phyloP scores from a whole-genome alignment of 1,139 yeast genomes.

The Sugiyamaella xylanicola region DNA sequence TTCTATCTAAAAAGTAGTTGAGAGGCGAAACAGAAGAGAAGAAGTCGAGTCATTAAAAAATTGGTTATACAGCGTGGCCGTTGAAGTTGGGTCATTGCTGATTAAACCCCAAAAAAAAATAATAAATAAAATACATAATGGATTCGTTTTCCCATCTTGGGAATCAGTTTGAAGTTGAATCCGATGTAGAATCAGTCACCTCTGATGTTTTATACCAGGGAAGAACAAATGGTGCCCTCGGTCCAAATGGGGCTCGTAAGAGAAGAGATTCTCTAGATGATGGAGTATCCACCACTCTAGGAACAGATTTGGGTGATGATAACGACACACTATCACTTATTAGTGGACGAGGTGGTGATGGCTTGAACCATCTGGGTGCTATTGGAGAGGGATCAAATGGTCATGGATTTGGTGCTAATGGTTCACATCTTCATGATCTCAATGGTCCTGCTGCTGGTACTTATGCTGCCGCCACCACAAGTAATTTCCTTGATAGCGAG shows the following conservation, averaged over 20 bases:
- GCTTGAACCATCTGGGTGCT: background rate
- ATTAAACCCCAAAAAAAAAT: background rate
- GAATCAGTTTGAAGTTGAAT: slow-evolving; percentile 34
- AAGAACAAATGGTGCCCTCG: slow-evolving; percentile 21
- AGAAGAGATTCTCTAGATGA: slow-evolving; percentile 32
- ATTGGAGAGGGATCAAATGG: slow-evolving; percentile 5
- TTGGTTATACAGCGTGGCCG: too few species aligned
- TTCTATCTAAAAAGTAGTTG: too few species aligned
- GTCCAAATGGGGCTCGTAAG: slow-evolving; percentile 5
- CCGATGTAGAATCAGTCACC: slow-evolving; percentile 36
- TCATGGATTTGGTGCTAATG: background rate
- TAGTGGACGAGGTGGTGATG: slow-evolving; percentile 10
- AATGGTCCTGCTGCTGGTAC: slow-evolving; percentile 19
- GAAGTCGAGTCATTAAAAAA: too few species aligned
- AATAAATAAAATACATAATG: slow-evolving; percentile 22
- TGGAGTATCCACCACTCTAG: slow-evolving; percentile 32
- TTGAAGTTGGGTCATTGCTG: background rate
- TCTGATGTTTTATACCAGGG: slow-evolving; percentile 38
- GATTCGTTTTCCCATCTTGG: slow-evolving; percentile 36
- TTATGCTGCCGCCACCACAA: slow-evolving; percentile 11
- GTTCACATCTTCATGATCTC: slow-evolving; percentile 10
- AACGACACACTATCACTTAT: slow-evolving; percentile 30
- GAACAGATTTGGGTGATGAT: slow-evolving; percentile 28
- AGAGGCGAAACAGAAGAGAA: too few species aligned
- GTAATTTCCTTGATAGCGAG: slow-evolving; percentile 22